Base-by-base conservation (phyloP, 1,139 yeast genomes). In the Yamadazyma siamensis region DNA sequence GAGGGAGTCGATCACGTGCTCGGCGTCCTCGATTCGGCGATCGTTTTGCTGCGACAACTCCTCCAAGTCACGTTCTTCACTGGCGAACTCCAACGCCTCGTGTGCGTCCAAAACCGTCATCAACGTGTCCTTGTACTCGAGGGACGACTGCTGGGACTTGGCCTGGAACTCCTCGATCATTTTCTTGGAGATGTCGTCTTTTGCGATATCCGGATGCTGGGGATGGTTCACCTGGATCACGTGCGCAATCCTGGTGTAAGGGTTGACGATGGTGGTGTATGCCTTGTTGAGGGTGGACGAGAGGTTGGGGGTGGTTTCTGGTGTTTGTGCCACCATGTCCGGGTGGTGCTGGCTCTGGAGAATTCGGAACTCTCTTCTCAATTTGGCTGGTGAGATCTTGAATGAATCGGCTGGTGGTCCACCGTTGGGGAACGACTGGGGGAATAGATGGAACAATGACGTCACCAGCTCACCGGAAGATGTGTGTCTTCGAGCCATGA, bases 301-400 rank as follows among this genome's bases (percentile, higher is more conserved):
- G 15, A 53, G 42, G 16, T 51, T 56, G 40, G 54, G 44, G 28
- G 49, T 55, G n/a, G n/a, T n/a, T n/a, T n/a, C n/a, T 11, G 45
- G 55, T 20, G 54, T 56, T 29, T 44, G 46, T 22, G 33, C 40
- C 4, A 30, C 40, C 21, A 72, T 64, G 52, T 89, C 98, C 0
- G 98, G 98, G 50, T 89, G 98, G 31, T 75, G 71, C 38, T 70
- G 63, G 23, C 84, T 74, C 52, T 91, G 97, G 22, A 88, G 61
- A 7, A 51, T 48, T 28, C 95, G 64, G 51, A 79, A 89, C 50
- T 91, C 98, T 35, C 77, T 70, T 31, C 94, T 71, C 31, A 91
- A 65, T 9, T 58, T 49, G 33, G 67, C 61, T 8, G 63, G 50
- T 43, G 85, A 77, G 10, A 87, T 57, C 5, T 55, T 47, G 59